Evolutionary conservation across 2,329 filamentous ascomycete species (phyloP).

Genomic region (Polychaeton citri): DNA sequence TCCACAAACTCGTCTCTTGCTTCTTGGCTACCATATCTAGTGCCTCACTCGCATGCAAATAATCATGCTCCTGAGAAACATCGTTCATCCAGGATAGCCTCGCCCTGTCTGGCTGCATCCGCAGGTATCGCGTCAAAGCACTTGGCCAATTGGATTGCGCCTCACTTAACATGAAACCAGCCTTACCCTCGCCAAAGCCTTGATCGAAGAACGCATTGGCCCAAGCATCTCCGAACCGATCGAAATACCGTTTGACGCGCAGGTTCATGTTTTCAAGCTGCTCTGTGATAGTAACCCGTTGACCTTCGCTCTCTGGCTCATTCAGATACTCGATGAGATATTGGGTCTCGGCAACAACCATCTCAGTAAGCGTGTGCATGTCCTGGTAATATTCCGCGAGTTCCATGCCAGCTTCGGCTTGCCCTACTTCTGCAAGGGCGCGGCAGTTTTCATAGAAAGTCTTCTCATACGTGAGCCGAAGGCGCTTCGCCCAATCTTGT

Average conservation of each 20-base stretch:
- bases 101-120: conserved; percentile 55
- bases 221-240: conserved; percentile 52
- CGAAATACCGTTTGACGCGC: conserved; percentile 41
- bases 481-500: conserved; percentile 33
- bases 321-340: conserved; percentile 23
- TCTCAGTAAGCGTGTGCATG: conserved; percentile 47
- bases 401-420: conserved; percentile 43
- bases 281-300: conserved; percentile 16
- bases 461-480: conserved; percentile 29
- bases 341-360: conserved; percentile 32
- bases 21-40: conserved; percentile 56
- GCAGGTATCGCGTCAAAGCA: conserved; percentile 66
- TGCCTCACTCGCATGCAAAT: conserved; percentile 56
- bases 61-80: conserved; percentile 61
- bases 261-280: conserved; percentile 30
- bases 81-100: conserved; percentile 95
- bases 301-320: conserved; percentile 19
- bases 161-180: conserved; percentile 49
- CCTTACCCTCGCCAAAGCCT: conserved; percentile 49
- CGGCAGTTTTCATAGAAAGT: conserved; percentile 30
- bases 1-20: conserved; percentile 73
- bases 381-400: conserved; percentile 51
- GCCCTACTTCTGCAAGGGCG: conserved; percentile 34
- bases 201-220: conserved; percentile 69
- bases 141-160: conserved; percentile 53